These are phyloP conservation scores for Suhomyces bribrorum DNA, from an alignment of 1,139 yeast species.

Conservation along the genomic window DNA sequence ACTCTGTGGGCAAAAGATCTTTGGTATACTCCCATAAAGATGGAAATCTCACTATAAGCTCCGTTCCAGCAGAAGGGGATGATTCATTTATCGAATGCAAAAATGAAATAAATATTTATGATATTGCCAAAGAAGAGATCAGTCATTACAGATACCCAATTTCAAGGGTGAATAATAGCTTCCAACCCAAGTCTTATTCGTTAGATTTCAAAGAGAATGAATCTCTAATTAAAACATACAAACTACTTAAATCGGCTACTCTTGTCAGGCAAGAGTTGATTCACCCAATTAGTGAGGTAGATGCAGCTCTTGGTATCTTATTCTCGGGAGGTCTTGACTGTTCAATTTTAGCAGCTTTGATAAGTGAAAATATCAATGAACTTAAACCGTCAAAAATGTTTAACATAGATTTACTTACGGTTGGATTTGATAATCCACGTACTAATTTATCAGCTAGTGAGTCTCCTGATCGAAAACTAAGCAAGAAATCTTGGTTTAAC, in stretches of 20 bases:
- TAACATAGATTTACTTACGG: slow-evolving; percentile 74
- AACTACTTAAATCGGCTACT: slow-evolving; percentile 42
- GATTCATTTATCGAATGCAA: slow-evolving; percentile 50
- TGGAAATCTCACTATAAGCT: slow-evolving; percentile 48
- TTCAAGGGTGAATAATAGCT: slow-evolving; percentile 3
- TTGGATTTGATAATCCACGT: slow-evolving; percentile 91
- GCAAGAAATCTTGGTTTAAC: slow-evolving; percentile 59
- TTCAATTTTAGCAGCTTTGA: slow-evolving; percentile 62
- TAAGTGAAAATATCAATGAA: slow-evolving; percentile 28
- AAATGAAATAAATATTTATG: slow-evolving; percentile 47
- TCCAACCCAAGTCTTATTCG: slow-evolving; percentile 4
- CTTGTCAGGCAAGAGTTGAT: slow-evolving; percentile 56
- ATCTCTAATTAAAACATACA: slow-evolving; percentile 20
- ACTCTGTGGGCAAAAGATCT: slow-evolving; percentile 78
- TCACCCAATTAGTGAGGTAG: slow-evolving; percentile 45
- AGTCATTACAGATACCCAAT: slow-evolving; percentile 9
- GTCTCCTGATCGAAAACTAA: slow-evolving; percentile 83
- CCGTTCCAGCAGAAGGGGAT: slow-evolving; percentile 33
- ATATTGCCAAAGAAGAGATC: slow-evolving; percentile 23
- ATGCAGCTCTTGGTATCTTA: slow-evolving; percentile 56
- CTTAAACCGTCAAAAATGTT: slow-evolving; percentile 3
- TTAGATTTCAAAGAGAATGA: slow-evolving; percentile 2
- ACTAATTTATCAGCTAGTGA: slow-evolving; percentile 57
- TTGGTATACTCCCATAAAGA: slow-evolving; percentile 46
- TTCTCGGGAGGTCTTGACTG: slow-evolving; percentile 97